A percentile compares a stretch with the other conserved stretches of the same genome.
Conservation (phyloP, 331 rosid genomes). For the Rosa hybrid region DNA sequence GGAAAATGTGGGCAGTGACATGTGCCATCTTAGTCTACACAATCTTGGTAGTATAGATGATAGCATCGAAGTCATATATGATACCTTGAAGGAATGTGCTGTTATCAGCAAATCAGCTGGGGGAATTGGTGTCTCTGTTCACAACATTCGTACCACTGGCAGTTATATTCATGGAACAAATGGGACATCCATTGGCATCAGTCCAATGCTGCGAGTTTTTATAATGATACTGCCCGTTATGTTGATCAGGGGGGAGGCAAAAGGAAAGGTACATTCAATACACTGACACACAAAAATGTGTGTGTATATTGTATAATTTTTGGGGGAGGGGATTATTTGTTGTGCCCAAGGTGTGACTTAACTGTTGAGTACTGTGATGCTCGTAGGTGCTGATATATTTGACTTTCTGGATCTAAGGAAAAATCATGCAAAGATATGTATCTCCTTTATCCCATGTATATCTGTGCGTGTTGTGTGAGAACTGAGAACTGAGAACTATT, state of each 20-base stretch:
- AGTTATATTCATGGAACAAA: constrained; percentile 97
- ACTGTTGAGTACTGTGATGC: constrained; percentile 5
- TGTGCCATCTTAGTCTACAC: too few relatives aligned
- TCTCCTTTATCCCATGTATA: not conserved
- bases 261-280: constrained; percentile 66
- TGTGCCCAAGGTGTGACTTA: not conserved
- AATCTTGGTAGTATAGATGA: too few relatives aligned
- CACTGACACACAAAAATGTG: not conserved
- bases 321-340: not conserved
- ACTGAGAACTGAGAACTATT: not conserved
- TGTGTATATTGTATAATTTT: not conserved
- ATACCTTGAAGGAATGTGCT: constrained; percentile 97
- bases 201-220: constrained; percentile 94
- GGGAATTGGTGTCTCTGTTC: constrained; percentile 90
- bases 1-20: too few relatives aligned
- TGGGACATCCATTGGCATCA: constrained; percentile 93
- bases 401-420: constrained; percentile 79
- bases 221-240: constrained; percentile 95
- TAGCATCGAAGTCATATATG: constrained; percentile 95
- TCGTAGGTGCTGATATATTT: constrained; percentile 83
- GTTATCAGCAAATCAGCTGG: constrained; percentile 97
- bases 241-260: constrained; percentile 99
- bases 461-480: not conserved
- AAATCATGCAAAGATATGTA: constrained; percentile 86
- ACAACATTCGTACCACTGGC: constrained; percentile 85